Evolutionary conservation across 805 yeast genomes (phyloP).

Genomic region (Cyberlindnera mississippiensis): DNA sequence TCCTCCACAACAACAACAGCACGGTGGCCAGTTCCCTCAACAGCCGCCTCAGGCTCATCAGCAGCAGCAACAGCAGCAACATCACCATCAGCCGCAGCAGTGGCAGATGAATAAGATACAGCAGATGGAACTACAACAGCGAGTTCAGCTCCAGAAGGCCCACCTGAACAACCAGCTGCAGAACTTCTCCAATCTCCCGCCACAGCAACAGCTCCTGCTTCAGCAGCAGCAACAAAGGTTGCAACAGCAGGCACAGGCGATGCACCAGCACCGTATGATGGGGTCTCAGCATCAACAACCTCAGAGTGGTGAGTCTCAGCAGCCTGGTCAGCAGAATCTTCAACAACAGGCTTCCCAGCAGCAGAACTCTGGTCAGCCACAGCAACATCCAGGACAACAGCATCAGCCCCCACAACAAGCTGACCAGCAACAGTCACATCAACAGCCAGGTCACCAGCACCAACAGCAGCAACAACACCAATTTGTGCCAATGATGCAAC

Average conservation of each 20-base stretch:
- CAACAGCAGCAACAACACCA: conserved; percentile 7
- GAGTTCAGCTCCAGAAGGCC: conserved; percentile 24
- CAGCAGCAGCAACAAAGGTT: conserved; percentile 15
- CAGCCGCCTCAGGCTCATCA: conserved; percentile 1
- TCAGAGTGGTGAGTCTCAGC: not conserved
- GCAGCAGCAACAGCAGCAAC: conserved; percentile 5
- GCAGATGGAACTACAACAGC: conserved; percentile 22
- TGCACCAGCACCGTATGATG: conserved; percentile 13
- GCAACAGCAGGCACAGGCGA: conserved; percentile 14
- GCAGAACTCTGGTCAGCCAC: conserved; percentile 19
- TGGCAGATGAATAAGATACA: conserved; percentile 24
- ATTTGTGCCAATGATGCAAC: conserved; percentile 11
- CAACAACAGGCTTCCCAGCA: conserved; percentile 15
- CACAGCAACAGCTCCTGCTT: conserved; percentile 20
- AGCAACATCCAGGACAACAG: conserved; percentile 12
- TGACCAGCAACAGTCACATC: conserved; percentile 5
- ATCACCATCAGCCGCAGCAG: conserved; percentile 11
- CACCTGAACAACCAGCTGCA: conserved; percentile 22
- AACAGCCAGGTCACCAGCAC: conserved; percentile 7
- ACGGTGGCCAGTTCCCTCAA: conserved; percentile 2
- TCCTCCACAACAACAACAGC: conserved; percentile 12
- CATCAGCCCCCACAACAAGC: conserved; percentile 6
- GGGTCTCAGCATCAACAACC: conserved; percentile 7
- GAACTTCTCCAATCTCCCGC: conserved; percentile 14
- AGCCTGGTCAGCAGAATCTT: conserved; percentile 12